Base-by-base conservation (phyloP, 2,329 filamentous ascomycete genomes). In the Corinectria fuckeliana region DNA sequence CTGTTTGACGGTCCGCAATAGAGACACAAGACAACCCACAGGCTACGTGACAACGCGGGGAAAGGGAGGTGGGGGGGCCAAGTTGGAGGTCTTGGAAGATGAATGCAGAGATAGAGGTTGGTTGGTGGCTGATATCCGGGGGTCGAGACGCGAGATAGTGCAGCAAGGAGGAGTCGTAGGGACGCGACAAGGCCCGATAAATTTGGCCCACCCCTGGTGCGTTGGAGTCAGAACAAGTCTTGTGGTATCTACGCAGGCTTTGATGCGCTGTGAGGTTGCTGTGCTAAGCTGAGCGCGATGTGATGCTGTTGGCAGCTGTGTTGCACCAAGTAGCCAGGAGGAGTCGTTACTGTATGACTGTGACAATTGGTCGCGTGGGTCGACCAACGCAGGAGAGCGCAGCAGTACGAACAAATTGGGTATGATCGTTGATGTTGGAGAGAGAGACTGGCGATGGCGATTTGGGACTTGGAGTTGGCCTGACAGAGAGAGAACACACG, bases 21-120 rank as follows among this genome's bases (percentile, higher is more conserved):
- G 18, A 34, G 20, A 23, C 42, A 55, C 28, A 16, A 55, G 26
- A 30, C 41, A 23, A 34, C 32, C 14, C 32, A 36, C 58, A 50
- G 45, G 58, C 53, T 65, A 65, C 61, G 61, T 65, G 61, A 65
- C 61, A 63, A 50, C 55, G 61, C 61, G 58, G 61, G 61, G 63
- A 30, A 55, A 51, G 54, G 50, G 34, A n/a, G 18, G 49, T 18
- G 34, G n/a, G 11, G 28, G 28, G n/a, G n/a, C n/a, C n/a, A n/a
- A n/a, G n/a, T n/a, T n/a, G n/a, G n/a, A n/a, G n/a, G n/a, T n/a
- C n/a, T n/a, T n/a, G n/a, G 10, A 30, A 9, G n/a, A 16, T 36
- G 34, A 13, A 23, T 36, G 42, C 26, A 18, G 38, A 44, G 52
- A 32, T 50, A 28, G 34, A 23, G 23, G 52, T n/a, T n/a, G n/a